These are phyloP conservation scores for Eremochloa ophiuroides DNA, from an alignment of 176 grass and related monocot genomes.

Conservation along the genomic window DNA sequence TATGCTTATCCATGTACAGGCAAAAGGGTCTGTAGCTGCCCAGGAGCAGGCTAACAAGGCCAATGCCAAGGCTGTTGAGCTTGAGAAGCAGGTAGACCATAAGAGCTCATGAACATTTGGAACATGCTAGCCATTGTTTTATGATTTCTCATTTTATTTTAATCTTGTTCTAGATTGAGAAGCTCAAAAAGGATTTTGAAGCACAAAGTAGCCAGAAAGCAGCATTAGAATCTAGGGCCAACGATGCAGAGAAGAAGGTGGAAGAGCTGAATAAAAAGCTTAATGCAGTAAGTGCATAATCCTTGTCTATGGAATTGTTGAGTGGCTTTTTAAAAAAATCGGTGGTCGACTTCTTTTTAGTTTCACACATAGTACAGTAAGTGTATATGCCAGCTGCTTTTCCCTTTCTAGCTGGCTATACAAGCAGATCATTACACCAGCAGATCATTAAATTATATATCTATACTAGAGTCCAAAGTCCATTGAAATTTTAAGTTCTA, in stretches of 20 bases:
- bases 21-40: constrained; percentile 50
- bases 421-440: background rate
- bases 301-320: background rate
- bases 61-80: constrained; percentile 44
- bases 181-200: constrained; percentile 59
- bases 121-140: background rate
- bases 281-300: constrained; percentile 50
- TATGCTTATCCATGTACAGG: constrained; percentile 30
- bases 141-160: constrained; percentile 19
- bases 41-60: constrained; percentile 63
- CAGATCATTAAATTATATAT: background rate
- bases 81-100: constrained; percentile 66
- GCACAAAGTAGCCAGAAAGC: constrained; percentile 43
- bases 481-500: constrained; percentile 9
- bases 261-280: constrained; percentile 58
- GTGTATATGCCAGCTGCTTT: background rate
- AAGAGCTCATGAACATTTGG: background rate
- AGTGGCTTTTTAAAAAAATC: background rate
- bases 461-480: background rate
- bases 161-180: constrained; percentile 42
- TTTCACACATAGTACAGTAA: background rate
- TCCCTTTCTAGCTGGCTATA: background rate
- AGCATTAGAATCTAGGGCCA: constrained; percentile 47
- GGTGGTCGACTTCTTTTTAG: background rate
- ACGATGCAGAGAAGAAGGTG: constrained; percentile 52